These are phyloP conservation scores for Colletotrichum sp. DNA, from an alignment of 2,329 filamentous ascomycete genomes.

Conservation along the genomic window DNA sequence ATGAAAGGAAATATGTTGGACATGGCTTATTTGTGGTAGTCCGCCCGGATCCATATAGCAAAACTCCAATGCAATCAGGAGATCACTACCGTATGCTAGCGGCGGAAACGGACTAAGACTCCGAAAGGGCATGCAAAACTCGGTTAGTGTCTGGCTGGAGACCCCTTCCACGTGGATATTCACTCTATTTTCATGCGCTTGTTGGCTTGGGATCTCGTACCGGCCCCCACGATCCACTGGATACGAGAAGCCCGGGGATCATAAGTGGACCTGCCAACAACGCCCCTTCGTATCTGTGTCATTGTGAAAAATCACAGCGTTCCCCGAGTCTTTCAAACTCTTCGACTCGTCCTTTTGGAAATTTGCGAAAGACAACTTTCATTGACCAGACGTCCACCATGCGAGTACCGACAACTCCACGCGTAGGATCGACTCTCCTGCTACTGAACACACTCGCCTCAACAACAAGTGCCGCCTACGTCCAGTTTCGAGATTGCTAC, in stretches of 20 bases:
- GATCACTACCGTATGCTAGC: no score
- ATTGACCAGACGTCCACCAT: fast-evolving
- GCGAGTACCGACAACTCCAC: fast-evolving
- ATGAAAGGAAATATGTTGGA: no score
- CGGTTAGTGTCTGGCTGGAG: background rate
- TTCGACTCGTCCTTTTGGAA: background rate
- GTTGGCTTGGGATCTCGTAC: background rate
- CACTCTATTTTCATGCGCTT: background rate
- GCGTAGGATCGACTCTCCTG: background rate
- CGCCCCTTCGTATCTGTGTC: background rate
- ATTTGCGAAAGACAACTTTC: background rate
- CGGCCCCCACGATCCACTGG: background rate
- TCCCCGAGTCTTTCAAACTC: background rate
- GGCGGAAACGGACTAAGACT: background rate
- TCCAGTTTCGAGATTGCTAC: background rate
- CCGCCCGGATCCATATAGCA: no score
- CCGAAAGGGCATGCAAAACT: background rate
- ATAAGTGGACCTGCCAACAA: background rate
- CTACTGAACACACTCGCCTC: no score
- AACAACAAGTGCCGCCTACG: background rate
- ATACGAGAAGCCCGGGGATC: background rate
- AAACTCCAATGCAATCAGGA: no score
- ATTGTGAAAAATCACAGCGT: background rate
- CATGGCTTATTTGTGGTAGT: no score
- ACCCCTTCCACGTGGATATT: background rate